These are phyloP conservation scores for Suillus bovinus DNA, from an alignment of 768 basidiomycete species.

Conservation along the genomic window DNA sequence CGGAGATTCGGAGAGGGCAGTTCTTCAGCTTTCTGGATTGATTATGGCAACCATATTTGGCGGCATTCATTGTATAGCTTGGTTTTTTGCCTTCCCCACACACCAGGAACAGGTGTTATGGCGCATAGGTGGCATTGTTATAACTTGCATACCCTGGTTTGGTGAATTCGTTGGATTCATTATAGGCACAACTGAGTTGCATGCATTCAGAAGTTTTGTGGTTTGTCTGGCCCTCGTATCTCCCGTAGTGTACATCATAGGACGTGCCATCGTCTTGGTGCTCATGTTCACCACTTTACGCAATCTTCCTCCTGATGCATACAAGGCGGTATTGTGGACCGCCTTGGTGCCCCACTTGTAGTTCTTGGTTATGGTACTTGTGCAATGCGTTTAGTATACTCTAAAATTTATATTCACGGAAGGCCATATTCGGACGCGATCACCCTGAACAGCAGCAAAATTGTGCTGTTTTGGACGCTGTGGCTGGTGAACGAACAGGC, in stretches of 20 bases:
- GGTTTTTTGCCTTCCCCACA: conserved; percentile 10
- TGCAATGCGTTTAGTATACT: too few species aligned
- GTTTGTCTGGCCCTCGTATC: too few species aligned
- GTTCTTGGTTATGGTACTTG: not conserved
- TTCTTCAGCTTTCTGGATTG: not conserved
- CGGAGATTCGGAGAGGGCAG: fast-evolving
- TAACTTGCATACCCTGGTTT: conserved; percentile 9
- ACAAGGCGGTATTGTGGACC: not conserved
- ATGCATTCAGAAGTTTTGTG: too few species aligned
- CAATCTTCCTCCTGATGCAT: not conserved
- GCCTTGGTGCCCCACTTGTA: not conserved
- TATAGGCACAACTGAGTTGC: too few species aligned
- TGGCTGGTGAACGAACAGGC: too few species aligned
- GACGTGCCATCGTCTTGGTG: not conserved
- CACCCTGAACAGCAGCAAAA: too few species aligned
- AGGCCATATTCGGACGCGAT: too few species aligned
- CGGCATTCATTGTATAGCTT: conserved; percentile 24
- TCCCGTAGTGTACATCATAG: not conserved
- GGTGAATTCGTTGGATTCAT: too few species aligned
- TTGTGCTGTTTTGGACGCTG: too few species aligned
- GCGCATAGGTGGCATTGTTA: conserved; percentile 16
- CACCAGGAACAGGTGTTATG: conserved; percentile 19
- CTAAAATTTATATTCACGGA: too few species aligned
- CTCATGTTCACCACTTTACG: not conserved
- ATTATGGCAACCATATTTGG: conserved; percentile 9